These are phyloP conservation scores for Diaporthe amygdali DNA, from an alignment of 2,329 filamentous ascomycete genomes.

Conservation along the genomic window DNA sequence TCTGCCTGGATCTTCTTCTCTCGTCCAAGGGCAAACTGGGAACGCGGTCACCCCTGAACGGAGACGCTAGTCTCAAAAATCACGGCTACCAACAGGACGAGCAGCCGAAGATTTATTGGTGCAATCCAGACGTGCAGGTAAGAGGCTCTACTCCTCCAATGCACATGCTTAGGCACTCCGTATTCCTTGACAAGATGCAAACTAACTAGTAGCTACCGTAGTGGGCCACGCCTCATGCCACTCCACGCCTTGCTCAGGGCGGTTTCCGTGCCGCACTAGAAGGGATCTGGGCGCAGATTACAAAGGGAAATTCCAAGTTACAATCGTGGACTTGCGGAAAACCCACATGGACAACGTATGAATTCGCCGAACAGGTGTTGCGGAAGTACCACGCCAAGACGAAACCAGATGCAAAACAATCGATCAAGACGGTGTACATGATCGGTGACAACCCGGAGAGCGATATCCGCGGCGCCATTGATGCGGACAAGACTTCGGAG, in stretches of 20 bases:
- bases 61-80: conserved; percentile 38
- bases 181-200: not conserved
- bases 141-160: not conserved
- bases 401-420: not conserved
- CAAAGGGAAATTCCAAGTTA: conserved; percentile 47
- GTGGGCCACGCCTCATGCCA: conserved; percentile 71
- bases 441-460: conserved; percentile 71
- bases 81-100: conserved; percentile 55
- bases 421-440: conserved; percentile 70
- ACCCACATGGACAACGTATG: conserved; percentile 66
- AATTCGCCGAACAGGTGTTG: conserved; percentile 68
- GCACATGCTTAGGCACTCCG: fast-evolving
- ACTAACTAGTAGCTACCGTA: not conserved
- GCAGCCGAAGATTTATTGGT: conserved; percentile 72
- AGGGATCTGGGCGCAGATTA: conserved; percentile 63
- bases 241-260: conserved; percentile 73
- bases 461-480: conserved; percentile 68
- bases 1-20: conserved; percentile 36
- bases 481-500: conserved; percentile 42
- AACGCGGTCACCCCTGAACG: conserved; percentile 66
- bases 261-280: conserved; percentile 69
- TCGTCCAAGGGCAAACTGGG: conserved; percentile 60
- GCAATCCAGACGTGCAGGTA: conserved; percentile 68
- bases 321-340: conserved; percentile 69
- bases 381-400: conserved; percentile 30